phyloP scores from a whole-genome alignment of 768 basidiomycete species.

The Sporobolomyces pararoseus region DNA sequence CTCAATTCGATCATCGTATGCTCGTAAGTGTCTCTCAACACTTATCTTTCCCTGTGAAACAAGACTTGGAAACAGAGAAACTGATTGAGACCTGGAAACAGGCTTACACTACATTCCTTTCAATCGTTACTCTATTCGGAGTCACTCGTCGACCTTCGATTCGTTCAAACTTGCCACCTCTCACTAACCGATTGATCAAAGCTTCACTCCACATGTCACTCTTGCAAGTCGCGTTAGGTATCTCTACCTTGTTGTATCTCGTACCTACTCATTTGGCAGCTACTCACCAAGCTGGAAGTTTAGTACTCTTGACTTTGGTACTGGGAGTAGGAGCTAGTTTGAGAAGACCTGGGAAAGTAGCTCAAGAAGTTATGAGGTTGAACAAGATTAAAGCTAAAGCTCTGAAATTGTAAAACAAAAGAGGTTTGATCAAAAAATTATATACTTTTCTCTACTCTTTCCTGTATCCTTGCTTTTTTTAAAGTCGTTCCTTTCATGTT shows the following conservation, averaged over 20 bases:
- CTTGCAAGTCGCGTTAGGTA: conserved; percentile 70
- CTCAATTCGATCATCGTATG: conserved; percentile 92
- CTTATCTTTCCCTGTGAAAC: neutral
- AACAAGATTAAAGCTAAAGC: conserved; percentile 16
- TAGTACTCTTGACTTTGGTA: conserved; percentile 76
- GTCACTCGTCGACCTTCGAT: conserved; percentile 52
- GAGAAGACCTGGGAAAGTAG: conserved; percentile 27
- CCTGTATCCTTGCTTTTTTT: too few relatives aligned
- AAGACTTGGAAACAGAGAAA: too few relatives aligned
- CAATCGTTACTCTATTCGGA: conserved; percentile 63
- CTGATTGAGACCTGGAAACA: conserved; percentile 47
- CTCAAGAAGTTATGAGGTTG: conserved; percentile 25
- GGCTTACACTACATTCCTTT: conserved; percentile 79
- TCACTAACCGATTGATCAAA: conserved; percentile 60
- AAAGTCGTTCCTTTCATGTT: neutral
- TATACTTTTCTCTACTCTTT: too few relatives aligned
- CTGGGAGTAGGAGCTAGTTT: conserved; percentile 54
- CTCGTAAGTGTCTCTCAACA: conserved; percentile 55
- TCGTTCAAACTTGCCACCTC: conserved; percentile 31
- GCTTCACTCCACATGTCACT: conserved; percentile 49
- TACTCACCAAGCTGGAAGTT: conserved; percentile 90
- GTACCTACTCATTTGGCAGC: conserved; percentile 91
- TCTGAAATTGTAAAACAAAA: conserved; percentile 7
- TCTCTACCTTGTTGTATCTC: conserved; percentile 80
- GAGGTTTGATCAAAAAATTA: neutral